phyloP scores from a whole-genome alignment of 345 rosid species.

The Acer negundo region DNA sequence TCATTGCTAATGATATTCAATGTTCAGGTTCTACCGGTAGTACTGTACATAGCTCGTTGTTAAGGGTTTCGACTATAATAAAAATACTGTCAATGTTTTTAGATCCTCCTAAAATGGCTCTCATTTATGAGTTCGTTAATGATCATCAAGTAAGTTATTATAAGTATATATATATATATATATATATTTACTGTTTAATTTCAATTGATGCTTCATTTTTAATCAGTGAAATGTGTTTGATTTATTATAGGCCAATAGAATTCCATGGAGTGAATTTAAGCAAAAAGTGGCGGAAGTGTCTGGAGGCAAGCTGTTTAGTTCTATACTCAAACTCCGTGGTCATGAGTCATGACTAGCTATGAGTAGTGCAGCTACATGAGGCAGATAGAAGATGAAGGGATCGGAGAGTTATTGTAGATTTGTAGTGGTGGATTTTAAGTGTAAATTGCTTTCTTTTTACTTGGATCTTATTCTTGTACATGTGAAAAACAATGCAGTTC shows the following conservation, averaged over 20 bases:
- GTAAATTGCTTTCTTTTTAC: no score
- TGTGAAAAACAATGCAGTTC: no score
- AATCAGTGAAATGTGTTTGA: neutral
- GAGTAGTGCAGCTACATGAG: neutral
- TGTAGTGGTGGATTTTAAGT: no score
- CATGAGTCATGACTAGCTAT: conserved; percentile 9
- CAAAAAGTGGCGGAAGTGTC: conserved; percentile 4
- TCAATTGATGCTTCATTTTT: neutral
- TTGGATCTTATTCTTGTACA: no score
- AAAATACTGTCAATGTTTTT: conserved; percentile 14
- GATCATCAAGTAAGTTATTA: conserved; percentile 25
- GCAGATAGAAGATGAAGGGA: no score
- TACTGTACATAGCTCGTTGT: neutral
- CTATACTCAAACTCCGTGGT: neutral
- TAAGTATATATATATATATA: no score
- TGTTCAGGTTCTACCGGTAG: neutral
- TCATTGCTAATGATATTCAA: neutral
- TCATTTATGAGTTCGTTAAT: neutral
- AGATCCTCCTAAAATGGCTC: conserved; percentile 12
- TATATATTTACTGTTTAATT: no score
- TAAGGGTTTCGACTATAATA: conserved; percentile 10
- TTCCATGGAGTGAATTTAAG: neutral
- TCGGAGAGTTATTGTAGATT: no score
- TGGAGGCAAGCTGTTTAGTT: conserved; percentile 17
- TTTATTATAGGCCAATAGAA: conserved; percentile 13